These are phyloP conservation scores for Alternaria ethzedia DNA, from an alignment of 2,329 filamentous ascomycete species.

Conservation along the genomic window DNA sequence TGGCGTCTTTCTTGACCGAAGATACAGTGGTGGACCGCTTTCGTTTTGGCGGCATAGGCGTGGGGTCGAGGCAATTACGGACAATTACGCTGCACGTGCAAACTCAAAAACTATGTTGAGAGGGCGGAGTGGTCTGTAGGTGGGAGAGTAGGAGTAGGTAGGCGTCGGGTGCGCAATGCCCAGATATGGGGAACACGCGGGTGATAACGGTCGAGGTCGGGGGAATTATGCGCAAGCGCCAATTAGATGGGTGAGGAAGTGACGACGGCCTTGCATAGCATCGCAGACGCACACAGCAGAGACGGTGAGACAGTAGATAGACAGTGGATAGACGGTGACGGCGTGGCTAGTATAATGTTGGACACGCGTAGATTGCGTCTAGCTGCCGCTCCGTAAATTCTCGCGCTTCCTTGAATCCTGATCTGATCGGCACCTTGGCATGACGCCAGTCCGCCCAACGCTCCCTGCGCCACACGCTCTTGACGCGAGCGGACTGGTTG, in stretches of 20 bases:
- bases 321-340: background rate
- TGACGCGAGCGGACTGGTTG: background rate
- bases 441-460: constrained; percentile 27
- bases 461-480: constrained; percentile 22
- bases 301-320: background rate
- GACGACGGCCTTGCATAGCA: constrained; percentile 3
- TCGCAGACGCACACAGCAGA: background rate
- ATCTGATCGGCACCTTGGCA: constrained; percentile 32
- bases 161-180: constrained; percentile 1
- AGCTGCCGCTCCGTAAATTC: constrained; percentile 29
- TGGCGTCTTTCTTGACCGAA: constrained; percentile 56
- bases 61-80: background rate
- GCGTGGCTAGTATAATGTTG: constrained; percentile 10
- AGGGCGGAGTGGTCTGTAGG: background rate
- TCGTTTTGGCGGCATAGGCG: constrained; percentile 67
- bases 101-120: background rate
- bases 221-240: constrained; percentile 10
- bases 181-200: constrained; percentile 15
- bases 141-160: constrained; percentile 1
- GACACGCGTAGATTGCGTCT: constrained; percentile 25
- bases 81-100: background rate
- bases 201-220: constrained; percentile 14
- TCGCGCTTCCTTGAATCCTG: constrained; percentile 32
- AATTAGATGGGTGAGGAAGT: constrained; percentile 7
- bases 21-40: constrained; percentile 71